phyloP scores from a whole-genome alignment of 2,329 filamentous ascomycete species.

The Microsporum ferrugineum region DNA sequence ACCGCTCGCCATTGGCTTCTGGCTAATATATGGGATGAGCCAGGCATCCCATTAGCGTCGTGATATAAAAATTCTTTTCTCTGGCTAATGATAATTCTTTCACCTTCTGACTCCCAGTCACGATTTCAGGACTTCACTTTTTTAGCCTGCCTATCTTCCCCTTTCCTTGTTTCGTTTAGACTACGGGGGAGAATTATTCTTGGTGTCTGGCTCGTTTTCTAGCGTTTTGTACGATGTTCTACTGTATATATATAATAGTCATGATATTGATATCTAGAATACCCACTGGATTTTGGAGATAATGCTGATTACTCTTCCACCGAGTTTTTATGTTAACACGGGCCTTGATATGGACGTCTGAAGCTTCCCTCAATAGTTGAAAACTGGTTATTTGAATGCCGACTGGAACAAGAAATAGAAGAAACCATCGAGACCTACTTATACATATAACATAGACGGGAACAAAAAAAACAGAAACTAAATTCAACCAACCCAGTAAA shows the following conservation, averaged over 20 bases:
- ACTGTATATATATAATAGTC: neutral
- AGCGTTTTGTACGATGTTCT: neutral
- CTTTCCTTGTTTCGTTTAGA: neutral
- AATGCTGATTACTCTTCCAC: neutral
- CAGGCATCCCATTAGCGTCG: neutral
- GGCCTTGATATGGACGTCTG: neutral
- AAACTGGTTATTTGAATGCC: neutral
- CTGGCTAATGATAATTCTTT: neutral
- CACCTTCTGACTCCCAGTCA: neutral
- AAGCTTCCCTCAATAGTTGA: neutral
- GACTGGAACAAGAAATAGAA: neutral
- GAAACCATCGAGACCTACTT: neutral
- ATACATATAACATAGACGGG: neutral
- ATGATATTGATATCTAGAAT: conserved; percentile 3
- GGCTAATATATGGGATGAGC: neutral
- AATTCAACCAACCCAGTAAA: neutral
- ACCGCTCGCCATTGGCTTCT: neutral
- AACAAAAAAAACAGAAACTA: neutral
- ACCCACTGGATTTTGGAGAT: neutral
- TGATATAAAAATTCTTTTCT: neutral
- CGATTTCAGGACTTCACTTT: neutral
- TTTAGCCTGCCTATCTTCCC: neutral
- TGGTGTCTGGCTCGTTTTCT: neutral
- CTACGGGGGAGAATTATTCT: neutral
- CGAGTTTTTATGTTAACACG: neutral